phyloP scores from a whole-genome alignment of 257 asterid species.

The Datura wrightii region DNA sequence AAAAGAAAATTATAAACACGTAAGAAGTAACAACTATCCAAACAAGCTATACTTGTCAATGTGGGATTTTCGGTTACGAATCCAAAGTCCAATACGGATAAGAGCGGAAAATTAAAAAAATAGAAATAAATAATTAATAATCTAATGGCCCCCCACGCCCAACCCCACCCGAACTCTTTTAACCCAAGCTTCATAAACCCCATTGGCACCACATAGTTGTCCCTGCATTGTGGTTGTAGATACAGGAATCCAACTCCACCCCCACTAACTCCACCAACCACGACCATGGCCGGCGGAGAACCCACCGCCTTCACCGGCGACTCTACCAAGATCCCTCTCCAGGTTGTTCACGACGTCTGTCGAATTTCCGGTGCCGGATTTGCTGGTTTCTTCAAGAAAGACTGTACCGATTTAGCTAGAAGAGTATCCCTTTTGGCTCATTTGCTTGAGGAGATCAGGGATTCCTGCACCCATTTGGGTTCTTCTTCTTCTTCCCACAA shows the following conservation, averaged over 20 bases:
- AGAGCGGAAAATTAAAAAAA: not conserved
- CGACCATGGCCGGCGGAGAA: constrained; percentile 72
- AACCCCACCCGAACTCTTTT: not conserved
- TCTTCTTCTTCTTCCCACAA: constrained; percentile 44
- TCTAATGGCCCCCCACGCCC: not conserved
- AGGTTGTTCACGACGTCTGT: constrained; percentile 61
- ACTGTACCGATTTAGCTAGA: constrained; percentile 81
- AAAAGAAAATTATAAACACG: too few relatives aligned
- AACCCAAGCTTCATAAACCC: constrained; percentile 25
- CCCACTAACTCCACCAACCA: constrained; percentile 29
- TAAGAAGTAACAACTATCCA: too few relatives aligned
- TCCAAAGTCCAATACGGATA: too few relatives aligned
- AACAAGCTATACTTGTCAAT: too few relatives aligned
- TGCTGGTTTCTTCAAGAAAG: constrained; percentile 78
- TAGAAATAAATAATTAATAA: not conserved
- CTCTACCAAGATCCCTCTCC: constrained; percentile 48
- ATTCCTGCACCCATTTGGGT: constrained; percentile 44
- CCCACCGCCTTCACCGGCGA: constrained; percentile 45
- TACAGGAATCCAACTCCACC: not conserved
- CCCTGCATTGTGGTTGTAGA: constrained; percentile 36
- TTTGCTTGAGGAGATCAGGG: constrained; percentile 83
- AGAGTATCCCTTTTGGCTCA: constrained; percentile 76
- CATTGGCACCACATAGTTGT: constrained; percentile 30
- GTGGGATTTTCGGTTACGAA: too few relatives aligned
- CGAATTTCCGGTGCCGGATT: constrained; percentile 72